Evolutionary conservation across 2,329 filamentous ascomycete species (phyloP).

Genomic region (Penicillium decumbens): DNA sequence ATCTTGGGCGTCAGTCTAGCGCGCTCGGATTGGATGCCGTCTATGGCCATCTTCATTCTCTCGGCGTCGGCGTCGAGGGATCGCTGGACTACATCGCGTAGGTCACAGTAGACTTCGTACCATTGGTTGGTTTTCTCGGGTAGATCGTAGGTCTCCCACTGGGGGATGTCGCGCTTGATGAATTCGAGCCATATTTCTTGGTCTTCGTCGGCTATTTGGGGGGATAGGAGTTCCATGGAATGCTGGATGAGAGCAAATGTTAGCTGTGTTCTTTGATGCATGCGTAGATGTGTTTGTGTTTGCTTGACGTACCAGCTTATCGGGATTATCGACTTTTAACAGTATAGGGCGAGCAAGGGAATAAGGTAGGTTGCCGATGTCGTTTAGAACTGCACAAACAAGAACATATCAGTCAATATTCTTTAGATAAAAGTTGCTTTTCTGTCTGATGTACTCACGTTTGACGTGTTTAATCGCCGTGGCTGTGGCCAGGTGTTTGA

Average conservation of each 20-base stretch:
- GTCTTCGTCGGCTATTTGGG: slow-evolving; percentile 67
- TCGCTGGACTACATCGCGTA: slow-evolving; percentile 56
- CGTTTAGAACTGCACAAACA: slow-evolving; percentile 51
- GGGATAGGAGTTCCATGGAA: slow-evolving; percentile 67
- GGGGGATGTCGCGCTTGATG: slow-evolving; percentile 71
- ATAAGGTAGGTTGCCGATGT: slow-evolving; percentile 69
- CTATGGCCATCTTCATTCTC: slow-evolving; percentile 54
- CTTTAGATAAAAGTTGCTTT: not conserved
- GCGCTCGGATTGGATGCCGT: slow-evolving; percentile 55
- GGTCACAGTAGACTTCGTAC: slow-evolving; percentile 71
- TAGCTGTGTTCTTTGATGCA: slow-evolving; percentile 2
- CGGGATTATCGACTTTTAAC: slow-evolving; percentile 63
- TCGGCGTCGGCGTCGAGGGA: slow-evolving; percentile 56
- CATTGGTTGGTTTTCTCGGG: slow-evolving; percentile 66
- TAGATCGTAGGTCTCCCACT: slow-evolving; percentile 61
- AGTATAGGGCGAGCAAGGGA: slow-evolving; percentile 64
- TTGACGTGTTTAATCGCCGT: slow-evolving; percentile 38
- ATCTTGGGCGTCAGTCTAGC: slow-evolving; percentile 56
- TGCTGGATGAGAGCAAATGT: slow-evolving; percentile 30
- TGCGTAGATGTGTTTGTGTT: not conserved
- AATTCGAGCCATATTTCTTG: slow-evolving; percentile 72
- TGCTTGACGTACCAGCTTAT: slow-evolving; percentile 59
- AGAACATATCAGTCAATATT: slow-evolving; percentile 1
- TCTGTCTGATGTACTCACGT: slow-evolving; percentile 24
- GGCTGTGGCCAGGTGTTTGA: slow-evolving; percentile 34